Conservation (phyloP, 768 basidiomycete genomes). For the Tulasnella sp. region DNA sequence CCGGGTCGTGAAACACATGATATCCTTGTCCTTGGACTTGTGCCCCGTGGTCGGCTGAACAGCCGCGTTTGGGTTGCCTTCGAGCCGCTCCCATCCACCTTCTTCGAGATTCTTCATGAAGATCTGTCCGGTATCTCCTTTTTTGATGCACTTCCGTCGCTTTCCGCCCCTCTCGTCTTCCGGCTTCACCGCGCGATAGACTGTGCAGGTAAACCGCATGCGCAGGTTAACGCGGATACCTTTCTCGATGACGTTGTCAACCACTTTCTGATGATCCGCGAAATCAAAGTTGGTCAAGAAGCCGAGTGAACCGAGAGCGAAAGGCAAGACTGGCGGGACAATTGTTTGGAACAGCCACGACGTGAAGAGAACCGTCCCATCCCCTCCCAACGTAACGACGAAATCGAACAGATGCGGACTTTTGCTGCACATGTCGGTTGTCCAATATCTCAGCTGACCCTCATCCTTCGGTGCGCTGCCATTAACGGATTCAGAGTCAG, state of each 20-base stretch:
- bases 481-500: constrained; percentile 44
- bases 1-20: constrained; percentile 95
- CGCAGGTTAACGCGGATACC: constrained; percentile 96
- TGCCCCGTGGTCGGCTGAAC: constrained; percentile 32
- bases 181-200: constrained; percentile 83
- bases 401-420: constrained; percentile 95
- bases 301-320: constrained; percentile 93
- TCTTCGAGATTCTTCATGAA: constrained; percentile 90
- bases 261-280: constrained; percentile 72
- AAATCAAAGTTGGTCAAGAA: constrained; percentile 98
- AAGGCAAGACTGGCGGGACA: constrained; percentile 96
- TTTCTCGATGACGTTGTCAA: constrained; percentile 83
- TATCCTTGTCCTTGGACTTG: constrained; percentile 79
- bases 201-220: constrained; percentile 99
- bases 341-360: constrained; percentile 99
- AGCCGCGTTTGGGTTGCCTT: constrained; percentile 44
- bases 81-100: constrained; percentile 94
- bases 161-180: constrained; percentile 58
- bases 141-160: constrained; percentile 72
- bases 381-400: constrained; percentile 94
- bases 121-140: constrained; percentile 91
- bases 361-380: constrained; percentile 97
- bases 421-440: constrained; percentile 87
- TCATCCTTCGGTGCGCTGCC: constrained; percentile 47
- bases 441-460: constrained; percentile 97